Evolutionary conservation across 345 rosid genomes (phyloP).

Genomic region (Arabidopsis suecica): DNA sequence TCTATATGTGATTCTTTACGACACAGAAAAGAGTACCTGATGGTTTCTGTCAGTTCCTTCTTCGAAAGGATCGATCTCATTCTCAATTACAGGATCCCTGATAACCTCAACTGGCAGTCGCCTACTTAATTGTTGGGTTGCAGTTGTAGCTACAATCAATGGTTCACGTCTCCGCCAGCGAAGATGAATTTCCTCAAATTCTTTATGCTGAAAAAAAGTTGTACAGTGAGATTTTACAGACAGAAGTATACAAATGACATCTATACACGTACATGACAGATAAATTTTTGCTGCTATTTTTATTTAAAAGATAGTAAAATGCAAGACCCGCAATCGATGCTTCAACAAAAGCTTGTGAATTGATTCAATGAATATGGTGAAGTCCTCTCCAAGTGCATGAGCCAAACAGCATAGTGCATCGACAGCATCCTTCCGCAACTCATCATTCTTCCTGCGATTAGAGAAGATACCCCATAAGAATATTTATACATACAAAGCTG

Average conservation of each 20-base stretch:
- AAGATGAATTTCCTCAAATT: conserved; percentile 93
- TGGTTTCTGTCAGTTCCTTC: conserved; percentile 78
- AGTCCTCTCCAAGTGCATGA: conserved; percentile 97
- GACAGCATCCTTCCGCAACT: conserved; percentile 92
- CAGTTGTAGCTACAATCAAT: conserved; percentile 75
- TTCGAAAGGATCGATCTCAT: conserved; percentile 84
- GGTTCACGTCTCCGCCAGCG: conserved; percentile 84
- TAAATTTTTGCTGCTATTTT: conserved; percentile 2
- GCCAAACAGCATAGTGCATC: conserved; percentile 99
- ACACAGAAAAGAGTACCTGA: conserved; percentile 60
- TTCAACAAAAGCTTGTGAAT: conserved; percentile 84
- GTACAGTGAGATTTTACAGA: conserved; percentile 8
- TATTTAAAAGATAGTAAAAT: conserved; percentile 28
- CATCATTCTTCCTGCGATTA: conserved; percentile 76
- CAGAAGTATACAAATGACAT: conserved; percentile 11
- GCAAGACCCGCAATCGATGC: conserved; percentile 68
- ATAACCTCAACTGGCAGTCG: conserved; percentile 83
- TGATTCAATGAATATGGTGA: conserved; percentile 91
- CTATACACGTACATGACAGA: conserved; percentile 7
- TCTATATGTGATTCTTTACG: conserved; percentile 9
- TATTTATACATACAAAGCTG: conserved; percentile 5
- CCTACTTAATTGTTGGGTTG: conserved; percentile 81
- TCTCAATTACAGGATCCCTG: conserved; percentile 81
- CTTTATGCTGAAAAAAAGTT: conserved; percentile 77
- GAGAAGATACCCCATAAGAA: conserved; percentile 20